A percentile compares a stretch with the other conserved stretches of the same genome.
Conservation (phyloP, 2,329 filamentous ascomycete species). For the Phialophora verrucosa region DNA sequence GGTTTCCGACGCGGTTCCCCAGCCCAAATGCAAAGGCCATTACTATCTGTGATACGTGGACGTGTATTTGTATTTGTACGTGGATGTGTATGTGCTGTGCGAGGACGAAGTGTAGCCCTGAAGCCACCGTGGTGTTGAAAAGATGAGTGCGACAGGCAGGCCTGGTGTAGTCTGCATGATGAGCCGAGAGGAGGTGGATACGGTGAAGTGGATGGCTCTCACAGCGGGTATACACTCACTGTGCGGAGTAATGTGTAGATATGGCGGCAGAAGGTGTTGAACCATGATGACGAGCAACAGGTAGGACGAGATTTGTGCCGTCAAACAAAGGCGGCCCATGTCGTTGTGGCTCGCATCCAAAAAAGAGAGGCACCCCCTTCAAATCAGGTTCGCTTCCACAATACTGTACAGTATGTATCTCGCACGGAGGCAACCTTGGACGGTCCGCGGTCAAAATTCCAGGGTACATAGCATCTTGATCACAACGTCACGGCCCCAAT, state of each 20-base stretch:
- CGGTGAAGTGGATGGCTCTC: not conserved
- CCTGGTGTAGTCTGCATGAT: not conserved
- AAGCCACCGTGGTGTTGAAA: not conserved
- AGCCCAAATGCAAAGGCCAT: not conserved
- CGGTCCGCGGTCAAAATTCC: not conserved
- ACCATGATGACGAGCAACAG: not conserved
- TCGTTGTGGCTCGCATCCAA: too few species aligned
- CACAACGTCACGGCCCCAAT: not conserved
- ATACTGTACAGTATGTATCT: not conserved
- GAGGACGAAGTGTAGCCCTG: not conserved
- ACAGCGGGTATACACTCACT: not conserved
- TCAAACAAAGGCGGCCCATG: not conserved
- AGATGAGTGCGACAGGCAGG: not conserved
- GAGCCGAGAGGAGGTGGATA: not conserved
- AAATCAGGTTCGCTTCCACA: not conserved
- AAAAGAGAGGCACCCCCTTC: too few species aligned
- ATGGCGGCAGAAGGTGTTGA: not conserved
- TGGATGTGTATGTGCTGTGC: not conserved
- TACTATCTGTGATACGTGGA: not conserved
- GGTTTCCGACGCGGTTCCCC: not conserved
- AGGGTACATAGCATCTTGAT: not conserved
- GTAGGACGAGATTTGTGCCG: not conserved
- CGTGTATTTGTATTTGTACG: not conserved
- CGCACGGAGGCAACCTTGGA: not conserved
- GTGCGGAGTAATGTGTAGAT: not conserved